Percentiles rank a stretch among this genome's conserved stretches.
Evolutionary conservation across 2,329 filamentous ascomycete species (phyloP).

Genomic region (Fusarium coicis): DNA sequence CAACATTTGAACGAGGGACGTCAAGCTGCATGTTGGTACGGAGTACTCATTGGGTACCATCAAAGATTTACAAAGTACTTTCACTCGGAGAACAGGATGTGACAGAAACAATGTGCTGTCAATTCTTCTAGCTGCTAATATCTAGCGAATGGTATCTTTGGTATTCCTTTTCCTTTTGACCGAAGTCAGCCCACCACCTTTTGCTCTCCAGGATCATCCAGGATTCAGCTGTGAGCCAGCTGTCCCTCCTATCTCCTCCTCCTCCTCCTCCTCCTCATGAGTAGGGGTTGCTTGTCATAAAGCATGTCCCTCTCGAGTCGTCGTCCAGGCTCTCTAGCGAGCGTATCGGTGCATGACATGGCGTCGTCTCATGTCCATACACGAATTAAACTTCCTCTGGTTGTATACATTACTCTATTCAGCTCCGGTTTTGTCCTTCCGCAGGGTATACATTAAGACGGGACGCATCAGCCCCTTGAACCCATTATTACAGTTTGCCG

Average conservation of each 20-base stretch:
- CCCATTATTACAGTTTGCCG: conserved; percentile 45
- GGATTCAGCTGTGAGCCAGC: conserved; percentile 24
- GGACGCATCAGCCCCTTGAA: conserved; percentile 27
- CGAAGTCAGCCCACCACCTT: conserved; percentile 33
- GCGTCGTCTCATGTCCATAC: conserved; percentile 43
- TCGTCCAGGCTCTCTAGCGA: conserved; percentile 47
- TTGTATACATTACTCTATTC: conserved; percentile 57
- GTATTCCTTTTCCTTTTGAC: conserved; percentile 42
- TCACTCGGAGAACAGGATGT: background rate
- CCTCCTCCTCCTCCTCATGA: conserved; percentile 39
- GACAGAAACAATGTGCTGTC: conserved; percentile 37
- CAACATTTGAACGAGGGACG: background rate
- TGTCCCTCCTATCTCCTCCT: conserved; percentile 27
- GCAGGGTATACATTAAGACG: conserved; percentile 46
- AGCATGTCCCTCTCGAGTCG: conserved; percentile 17
- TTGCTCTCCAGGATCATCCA: conserved; percentile 34
- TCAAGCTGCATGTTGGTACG: background rate
- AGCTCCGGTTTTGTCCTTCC: conserved; percentile 40
- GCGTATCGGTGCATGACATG: conserved; percentile 47
- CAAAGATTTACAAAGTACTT: background rate
- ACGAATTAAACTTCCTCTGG: conserved; percentile 50
- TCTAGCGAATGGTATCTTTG: conserved; percentile 56
- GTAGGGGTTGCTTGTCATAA: conserved; percentile 16
- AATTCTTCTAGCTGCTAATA: conserved; percentile 46
- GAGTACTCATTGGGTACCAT: background rate